A percentile compares a stretch with the other conserved stretches of the same genome.
Conservation (phyloP, 495 filamentous ascomycete genomes). For the Amorphotheca resinae region DNA sequence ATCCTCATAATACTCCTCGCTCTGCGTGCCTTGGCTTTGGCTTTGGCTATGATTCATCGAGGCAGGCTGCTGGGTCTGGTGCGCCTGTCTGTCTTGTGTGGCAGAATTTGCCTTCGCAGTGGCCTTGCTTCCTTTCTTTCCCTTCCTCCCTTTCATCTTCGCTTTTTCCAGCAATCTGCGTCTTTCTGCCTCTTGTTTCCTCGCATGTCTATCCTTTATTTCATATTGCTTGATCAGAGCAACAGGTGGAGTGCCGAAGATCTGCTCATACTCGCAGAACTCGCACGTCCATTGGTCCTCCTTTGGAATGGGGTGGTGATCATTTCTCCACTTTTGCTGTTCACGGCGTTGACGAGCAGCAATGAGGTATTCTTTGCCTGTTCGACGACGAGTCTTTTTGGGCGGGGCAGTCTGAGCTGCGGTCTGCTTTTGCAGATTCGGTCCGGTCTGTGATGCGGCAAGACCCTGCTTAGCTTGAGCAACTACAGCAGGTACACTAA, state of each 20-base stretch:
- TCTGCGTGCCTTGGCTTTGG: slow-evolving; percentile 31
- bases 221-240: slow-evolving; percentile 88
- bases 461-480: slow-evolving; percentile 27
- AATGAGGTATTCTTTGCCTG: slow-evolving; percentile 44
- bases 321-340: slow-evolving; percentile 61
- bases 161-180: slow-evolving; percentile 81
- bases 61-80: slow-evolving; percentile 32
- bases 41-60: slow-evolving; percentile 25
- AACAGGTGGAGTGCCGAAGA: slow-evolving; percentile 69
- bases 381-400: slow-evolving; percentile 43
- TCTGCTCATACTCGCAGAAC: slow-evolving; percentile 79
- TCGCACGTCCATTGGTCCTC: slow-evolving; percentile 92
- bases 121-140: slow-evolving; percentile 52
- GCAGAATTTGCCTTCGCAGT: slow-evolving; percentile 40
- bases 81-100: slow-evolving; percentile 27
- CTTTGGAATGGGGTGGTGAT: slow-evolving; percentile 56
- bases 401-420: slow-evolving; percentile 6
- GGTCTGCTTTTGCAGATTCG: slow-evolving; percentile 17
- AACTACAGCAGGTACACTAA: slow-evolving; percentile 22
- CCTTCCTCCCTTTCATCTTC: slow-evolving; percentile 86
- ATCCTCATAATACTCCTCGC: slow-evolving; percentile 41
- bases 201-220: slow-evolving; percentile 79
- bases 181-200: slow-evolving; percentile 70
- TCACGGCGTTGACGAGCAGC: slow-evolving; percentile 56
- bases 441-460: slow-evolving; percentile 22